Evolutionary conservation across 306 rosid species (phyloP).

Genomic region (Cucumis melo): DNA sequence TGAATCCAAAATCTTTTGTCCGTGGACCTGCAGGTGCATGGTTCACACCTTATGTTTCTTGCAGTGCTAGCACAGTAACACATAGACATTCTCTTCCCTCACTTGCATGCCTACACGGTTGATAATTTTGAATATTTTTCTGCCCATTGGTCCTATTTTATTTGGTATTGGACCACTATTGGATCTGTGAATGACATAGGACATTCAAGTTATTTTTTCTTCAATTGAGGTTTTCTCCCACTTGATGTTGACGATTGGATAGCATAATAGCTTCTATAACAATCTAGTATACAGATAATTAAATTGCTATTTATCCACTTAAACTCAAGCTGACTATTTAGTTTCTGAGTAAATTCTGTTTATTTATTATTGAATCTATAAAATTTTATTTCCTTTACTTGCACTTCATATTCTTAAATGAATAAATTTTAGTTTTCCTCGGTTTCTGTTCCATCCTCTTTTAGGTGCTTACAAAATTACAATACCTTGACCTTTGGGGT

Average conservation of each 20-base stretch:
- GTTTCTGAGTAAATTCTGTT: neutral
- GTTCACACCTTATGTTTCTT: neutral
- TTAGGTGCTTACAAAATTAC: constrained; percentile 60
- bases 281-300: neutral
- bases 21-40: neutral
- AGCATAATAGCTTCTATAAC: neutral
- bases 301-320: neutral
- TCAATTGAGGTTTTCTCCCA: neutral
- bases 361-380: neutral
- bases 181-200: neutral
- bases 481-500: constrained; percentile 84
- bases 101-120: neutral
- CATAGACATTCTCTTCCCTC: neutral
- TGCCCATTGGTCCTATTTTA: neutral
- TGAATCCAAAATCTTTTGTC: neutral
- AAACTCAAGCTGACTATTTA: neutral
- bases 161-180: neutral
- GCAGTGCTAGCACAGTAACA: neutral
- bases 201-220: neutral
- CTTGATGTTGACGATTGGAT: neutral
- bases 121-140: neutral
- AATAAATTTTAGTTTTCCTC: neutral
- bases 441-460: neutral
- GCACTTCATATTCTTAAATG: neutral
- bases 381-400: neutral